Base-by-base conservation (phyloP, 768 basidiomycete genomes). In the Cystobasidium ongulense region DNA sequence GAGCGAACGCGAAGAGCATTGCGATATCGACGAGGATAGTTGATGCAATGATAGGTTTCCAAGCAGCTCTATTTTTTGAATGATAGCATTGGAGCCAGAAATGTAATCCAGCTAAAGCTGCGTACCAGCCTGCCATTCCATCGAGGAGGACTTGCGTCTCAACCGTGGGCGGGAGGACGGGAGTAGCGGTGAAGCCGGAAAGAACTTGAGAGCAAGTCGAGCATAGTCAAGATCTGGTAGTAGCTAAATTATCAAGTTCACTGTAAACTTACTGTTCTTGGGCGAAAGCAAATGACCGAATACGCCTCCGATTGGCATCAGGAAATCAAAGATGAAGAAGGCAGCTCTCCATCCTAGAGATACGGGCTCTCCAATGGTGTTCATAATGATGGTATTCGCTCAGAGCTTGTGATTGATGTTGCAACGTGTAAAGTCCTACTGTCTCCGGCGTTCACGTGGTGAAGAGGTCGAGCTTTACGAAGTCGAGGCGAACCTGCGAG, bases 131-230 rank as follows among this genome's bases (percentile, higher is more conserved):
- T 46, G 63, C 63, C 43, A 46, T 39, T 11, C 63, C 43, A 27
- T 64, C 63, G 27, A 64, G 63, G 43, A 64, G 63, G 11, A 64
- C 63, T 39, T 64, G 63, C 10, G 63, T 64, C 29, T 39, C 63
- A 13, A 64, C 63, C 7, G 17, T 39, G 17, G 63, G 33, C 7
- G 63, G 63, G 23, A 36, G 31, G 4, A 35, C 27, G 15, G 63
- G 63, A 10, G 11, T 39, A 46, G 63, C 36, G 4, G 63, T 38
- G 63, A 64, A 64, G 43, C 63, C 63, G 17, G 63, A 64, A 13
- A 64, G 38, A 35, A 64, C 46, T 50, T 7, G 8, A 39, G 46
- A 50, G 10, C 15, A n/a, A 21, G 15, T 3, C 46, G 46, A 50
- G 18, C 15, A 21, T n/a, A 8, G 21, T 50, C 46, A 50, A 21